phyloP scores from a whole-genome alignment of 164 flowering plant species.

The Protea cynaroides region DNA sequence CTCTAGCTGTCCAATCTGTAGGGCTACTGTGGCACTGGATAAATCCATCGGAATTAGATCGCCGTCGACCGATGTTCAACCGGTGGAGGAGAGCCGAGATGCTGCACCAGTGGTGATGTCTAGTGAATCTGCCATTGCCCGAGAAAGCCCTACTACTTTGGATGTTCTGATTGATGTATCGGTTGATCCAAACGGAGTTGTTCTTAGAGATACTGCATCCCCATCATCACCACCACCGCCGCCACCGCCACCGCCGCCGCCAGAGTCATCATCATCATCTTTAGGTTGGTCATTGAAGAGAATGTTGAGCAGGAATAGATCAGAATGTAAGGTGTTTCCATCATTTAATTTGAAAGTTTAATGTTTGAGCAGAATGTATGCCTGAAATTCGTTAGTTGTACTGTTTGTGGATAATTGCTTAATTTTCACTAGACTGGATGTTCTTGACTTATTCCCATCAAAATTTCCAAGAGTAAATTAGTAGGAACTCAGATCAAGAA shows the following conservation, averaged over 20 bases:
- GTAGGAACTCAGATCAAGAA: too few species aligned
- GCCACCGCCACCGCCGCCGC: not conserved
- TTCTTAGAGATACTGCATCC: too few species aligned
- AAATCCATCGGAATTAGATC: not conserved
- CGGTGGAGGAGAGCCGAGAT: not conserved
- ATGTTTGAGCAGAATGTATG: not conserved
- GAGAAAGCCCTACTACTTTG: not conserved
- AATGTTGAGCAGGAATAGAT: constrained; percentile 39
- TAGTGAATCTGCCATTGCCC: not conserved
- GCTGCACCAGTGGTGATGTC: not conserved
- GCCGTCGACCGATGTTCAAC: not conserved
- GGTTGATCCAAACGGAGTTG: not conserved
- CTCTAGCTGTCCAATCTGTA: constrained; percentile 56
- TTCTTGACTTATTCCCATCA: too few species aligned
- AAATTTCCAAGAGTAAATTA: too few species aligned
- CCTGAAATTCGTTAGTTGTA: too few species aligned
- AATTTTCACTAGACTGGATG: too few species aligned
- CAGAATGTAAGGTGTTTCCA: constrained; percentile 32
- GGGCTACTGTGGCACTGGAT: constrained; percentile 28
- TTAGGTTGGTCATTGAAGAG: constrained; percentile 34
- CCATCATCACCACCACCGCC: not conserved
- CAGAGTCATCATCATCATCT: constrained; percentile 12
- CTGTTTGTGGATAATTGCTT: too few species aligned
- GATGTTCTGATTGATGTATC: constrained; percentile 17
- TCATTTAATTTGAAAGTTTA: constrained; percentile 15